phyloP scores from a whole-genome alignment of 2,329 filamentous ascomycete species.

The Fusarium hainanense region DNA sequence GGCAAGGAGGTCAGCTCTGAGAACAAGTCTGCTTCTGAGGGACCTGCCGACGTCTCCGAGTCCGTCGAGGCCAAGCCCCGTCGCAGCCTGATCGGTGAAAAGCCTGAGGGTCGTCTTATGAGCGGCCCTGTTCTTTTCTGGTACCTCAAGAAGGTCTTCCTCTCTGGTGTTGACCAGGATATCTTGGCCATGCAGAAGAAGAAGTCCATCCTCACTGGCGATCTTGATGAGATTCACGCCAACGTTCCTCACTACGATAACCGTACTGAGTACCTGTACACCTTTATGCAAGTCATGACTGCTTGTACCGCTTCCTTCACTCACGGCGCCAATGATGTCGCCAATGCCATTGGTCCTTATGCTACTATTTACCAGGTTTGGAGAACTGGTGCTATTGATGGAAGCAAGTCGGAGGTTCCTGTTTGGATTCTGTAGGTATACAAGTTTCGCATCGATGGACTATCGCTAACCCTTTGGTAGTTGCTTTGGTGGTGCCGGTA shows the following conservation, averaged over 20 bases:
- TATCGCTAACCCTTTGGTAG: background rate
- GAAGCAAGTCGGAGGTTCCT: constrained; percentile 62
- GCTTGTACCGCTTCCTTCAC: constrained; percentile 72
- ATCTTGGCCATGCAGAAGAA: constrained; percentile 45
- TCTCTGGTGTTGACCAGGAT: constrained; percentile 45
- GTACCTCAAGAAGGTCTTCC: constrained; percentile 42
- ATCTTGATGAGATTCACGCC: constrained; percentile 66
- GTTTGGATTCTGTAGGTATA: constrained; percentile 65
- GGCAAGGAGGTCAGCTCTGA: constrained; percentile 39
- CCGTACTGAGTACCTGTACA: constrained; percentile 66
- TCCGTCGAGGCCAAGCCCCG: constrained; percentile 18
- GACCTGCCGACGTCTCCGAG: background rate
- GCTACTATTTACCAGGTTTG: constrained; percentile 72
- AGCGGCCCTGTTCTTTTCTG: constrained; percentile 37
- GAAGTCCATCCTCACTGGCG: constrained; percentile 63
- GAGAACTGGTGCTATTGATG: constrained; percentile 57
- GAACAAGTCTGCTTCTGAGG: constrained; percentile 22
- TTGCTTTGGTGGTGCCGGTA: constrained; percentile 62
- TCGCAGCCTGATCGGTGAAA: constrained; percentile 37
- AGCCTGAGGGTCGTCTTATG: constrained; percentile 31
- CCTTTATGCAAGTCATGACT: constrained; percentile 70
- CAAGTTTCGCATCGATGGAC: accelerated
- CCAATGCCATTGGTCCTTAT: constrained; percentile 71
- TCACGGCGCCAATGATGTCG: constrained; percentile 75
- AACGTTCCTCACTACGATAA: constrained; percentile 71